phyloP scores from a whole-genome alignment of 2,329 filamentous ascomycete genomes.

The Aspergillus piperis region DNA sequence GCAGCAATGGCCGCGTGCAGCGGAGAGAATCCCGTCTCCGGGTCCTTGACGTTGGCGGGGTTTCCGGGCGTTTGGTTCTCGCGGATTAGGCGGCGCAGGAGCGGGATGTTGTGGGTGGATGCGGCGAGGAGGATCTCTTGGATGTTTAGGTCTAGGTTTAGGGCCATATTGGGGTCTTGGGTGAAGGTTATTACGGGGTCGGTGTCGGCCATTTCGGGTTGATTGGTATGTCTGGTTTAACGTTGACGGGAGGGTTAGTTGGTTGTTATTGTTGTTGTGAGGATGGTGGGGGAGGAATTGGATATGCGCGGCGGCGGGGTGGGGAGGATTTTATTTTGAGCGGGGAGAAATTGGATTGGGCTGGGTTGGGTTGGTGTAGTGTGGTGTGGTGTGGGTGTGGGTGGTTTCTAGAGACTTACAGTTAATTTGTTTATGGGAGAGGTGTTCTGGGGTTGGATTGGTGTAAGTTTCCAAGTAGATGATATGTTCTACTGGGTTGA shows the following conservation, averaged over 20 bases:
- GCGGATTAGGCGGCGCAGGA: constrained; percentile 69
- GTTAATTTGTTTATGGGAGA: not conserved
- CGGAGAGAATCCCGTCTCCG: constrained; percentile 80
- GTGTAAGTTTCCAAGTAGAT: not conserved
- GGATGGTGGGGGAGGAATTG: not conserved
- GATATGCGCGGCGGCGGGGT: not conserved
- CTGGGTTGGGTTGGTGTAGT: not conserved
- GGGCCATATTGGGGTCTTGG: constrained; percentile 25
- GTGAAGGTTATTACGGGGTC: not conserved
- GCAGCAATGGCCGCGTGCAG: constrained; percentile 88
- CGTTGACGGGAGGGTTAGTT: no score
- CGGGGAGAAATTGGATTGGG: not conserved
- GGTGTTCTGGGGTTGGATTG: not conserved
- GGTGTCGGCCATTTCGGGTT: not conserved
- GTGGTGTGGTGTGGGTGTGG: no score
- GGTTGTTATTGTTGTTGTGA: not conserved
- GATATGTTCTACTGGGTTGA: not conserved
- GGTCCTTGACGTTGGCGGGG: constrained; percentile 76
- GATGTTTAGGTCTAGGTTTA: constrained; percentile 43
- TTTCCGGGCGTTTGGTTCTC: constrained; percentile 48
- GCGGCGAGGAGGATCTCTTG: constrained; percentile 68
- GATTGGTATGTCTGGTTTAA: no score
- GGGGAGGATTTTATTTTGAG: not conserved
- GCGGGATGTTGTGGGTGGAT: constrained; percentile 66
- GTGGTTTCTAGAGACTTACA: not conserved